phyloP scores from a whole-genome alignment of 2,329 filamentous ascomycete species.

The Stemphylium vesicarium region DNA sequence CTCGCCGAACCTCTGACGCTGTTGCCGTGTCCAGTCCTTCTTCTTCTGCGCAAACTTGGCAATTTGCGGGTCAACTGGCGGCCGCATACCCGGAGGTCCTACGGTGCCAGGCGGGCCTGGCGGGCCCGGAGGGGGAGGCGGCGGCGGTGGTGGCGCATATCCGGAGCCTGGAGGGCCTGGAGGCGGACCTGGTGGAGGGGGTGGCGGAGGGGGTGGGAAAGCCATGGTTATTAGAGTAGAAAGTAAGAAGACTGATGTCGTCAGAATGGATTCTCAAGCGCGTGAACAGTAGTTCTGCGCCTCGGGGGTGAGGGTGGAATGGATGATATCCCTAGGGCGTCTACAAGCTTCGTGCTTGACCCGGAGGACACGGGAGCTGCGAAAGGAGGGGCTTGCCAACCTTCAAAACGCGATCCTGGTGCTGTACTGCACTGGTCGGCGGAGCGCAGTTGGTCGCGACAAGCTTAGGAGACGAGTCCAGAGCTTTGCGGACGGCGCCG shows the following conservation, averaged over 20 bases:
- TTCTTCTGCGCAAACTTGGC: slow-evolving; percentile 99
- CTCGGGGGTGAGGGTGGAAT: not conserved
- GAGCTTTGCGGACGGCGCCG: slow-evolving; percentile 37
- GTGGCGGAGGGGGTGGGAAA: slow-evolving; percentile 37
- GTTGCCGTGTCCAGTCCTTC: slow-evolving; percentile 94
- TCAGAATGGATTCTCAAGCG: slow-evolving; percentile 4
- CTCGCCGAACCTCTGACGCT: slow-evolving; percentile 93
- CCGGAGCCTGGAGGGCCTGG: slow-evolving; percentile 34
- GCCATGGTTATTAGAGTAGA: slow-evolving; percentile 26
- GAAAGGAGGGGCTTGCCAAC: not conserved
- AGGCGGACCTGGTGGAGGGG: slow-evolving; percentile 29
- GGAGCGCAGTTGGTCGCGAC: slow-evolving; percentile 20
- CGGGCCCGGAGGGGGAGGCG: slow-evolving; percentile 62
- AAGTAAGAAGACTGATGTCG: not conserved
- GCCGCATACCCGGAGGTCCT: slow-evolving; percentile 71
- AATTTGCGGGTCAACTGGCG: slow-evolving; percentile 79
- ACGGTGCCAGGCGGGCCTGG: slow-evolving; percentile 58
- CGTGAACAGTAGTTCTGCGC: not conserved
- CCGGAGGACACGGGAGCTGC: not conserved
- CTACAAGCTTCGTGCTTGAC: not conserved
- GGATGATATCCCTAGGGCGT: not conserved
- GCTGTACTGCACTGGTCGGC: slow-evolving; percentile 12
- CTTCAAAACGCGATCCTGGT: slow-evolving; percentile 5
- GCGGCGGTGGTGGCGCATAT: slow-evolving; percentile 61
- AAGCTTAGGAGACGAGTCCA: slow-evolving; percentile 31